Conservation (phyloP, 2,329 filamentous ascomycete genomes). For the Westerdykella sp. region DNA sequence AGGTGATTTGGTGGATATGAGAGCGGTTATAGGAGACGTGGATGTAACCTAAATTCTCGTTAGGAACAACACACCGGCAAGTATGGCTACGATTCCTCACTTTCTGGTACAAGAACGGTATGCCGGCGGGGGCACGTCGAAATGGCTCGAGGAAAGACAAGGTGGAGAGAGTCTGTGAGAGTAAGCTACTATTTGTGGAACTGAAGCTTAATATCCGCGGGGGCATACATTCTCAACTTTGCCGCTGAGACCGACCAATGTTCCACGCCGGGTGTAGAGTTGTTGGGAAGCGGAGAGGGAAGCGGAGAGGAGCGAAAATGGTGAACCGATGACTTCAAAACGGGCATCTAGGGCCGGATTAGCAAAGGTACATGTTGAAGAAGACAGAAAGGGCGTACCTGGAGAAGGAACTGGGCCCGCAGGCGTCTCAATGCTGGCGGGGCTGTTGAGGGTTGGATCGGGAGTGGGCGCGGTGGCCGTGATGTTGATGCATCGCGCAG, state of each 20-base stretch:
- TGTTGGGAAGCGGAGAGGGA: slow-evolving; percentile 88
- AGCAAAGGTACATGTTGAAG: too few species aligned
- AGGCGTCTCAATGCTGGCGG: slow-evolving; percentile 15
- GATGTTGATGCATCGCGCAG: slow-evolving; percentile 41
- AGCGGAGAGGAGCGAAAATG: slow-evolving; percentile 90
- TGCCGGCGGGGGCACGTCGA: slow-evolving; percentile 69
- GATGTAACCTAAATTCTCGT: slow-evolving; percentile 62
- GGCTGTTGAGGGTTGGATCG: slow-evolving; percentile 35
- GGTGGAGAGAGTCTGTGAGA: slow-evolving; percentile 70
- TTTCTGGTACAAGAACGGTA: slow-evolving; percentile 91
- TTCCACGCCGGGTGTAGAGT: slow-evolving; percentile 86
- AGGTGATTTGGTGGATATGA: slow-evolving; percentile 82
- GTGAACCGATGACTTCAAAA: slow-evolving; percentile 87
- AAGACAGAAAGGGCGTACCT: slow-evolving; percentile 11
- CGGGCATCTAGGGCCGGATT: slow-evolving; percentile 62
- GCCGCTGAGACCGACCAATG: slow-evolving; percentile 81
- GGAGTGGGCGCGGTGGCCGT: slow-evolving; percentile 40
- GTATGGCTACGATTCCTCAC: slow-evolving; percentile 19
- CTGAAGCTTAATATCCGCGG: not conserved
- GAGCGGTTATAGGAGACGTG: slow-evolving; percentile 76
- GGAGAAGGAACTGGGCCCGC: slow-evolving; percentile 21
- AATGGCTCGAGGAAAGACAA: slow-evolving; percentile 82
- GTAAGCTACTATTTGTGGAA: not conserved
- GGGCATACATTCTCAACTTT: slow-evolving; percentile 73
- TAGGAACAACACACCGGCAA: not conserved